A percentile compares a stretch with the other conserved stretches of the same genome.
These are phyloP conservation scores for Pseudovirgaria hyperparasitica DNA, from an alignment of 2,329 filamentous ascomycete species.

Conservation along the genomic window DNA sequence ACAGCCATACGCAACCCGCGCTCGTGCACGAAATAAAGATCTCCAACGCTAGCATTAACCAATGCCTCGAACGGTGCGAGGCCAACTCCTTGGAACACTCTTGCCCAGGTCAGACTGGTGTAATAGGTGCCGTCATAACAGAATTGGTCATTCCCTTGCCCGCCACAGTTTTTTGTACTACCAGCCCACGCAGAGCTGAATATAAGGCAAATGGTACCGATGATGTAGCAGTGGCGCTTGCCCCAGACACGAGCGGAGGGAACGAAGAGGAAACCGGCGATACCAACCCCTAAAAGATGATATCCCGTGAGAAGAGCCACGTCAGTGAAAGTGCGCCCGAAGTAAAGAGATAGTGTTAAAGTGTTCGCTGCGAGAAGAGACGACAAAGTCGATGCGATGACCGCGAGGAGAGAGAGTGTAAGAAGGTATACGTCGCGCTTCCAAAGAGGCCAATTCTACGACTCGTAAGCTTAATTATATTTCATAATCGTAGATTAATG, in stretches of 20 bases:
- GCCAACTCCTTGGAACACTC: slow-evolving; percentile 76
- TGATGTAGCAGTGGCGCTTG: slow-evolving; percentile 75
- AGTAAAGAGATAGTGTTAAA: slow-evolving; percentile 58
- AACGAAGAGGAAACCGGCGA: slow-evolving; percentile 74
- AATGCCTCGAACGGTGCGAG: slow-evolving; percentile 82
- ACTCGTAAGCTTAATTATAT: slow-evolving; percentile 2
- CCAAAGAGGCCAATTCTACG: slow-evolving; percentile 74
- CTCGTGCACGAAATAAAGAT: slow-evolving; percentile 82
- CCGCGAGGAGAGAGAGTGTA: slow-evolving; percentile 64
- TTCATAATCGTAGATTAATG: no score
- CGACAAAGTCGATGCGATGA: slow-evolving; percentile 73
- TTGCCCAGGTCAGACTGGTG: slow-evolving; percentile 58
- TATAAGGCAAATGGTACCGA: slow-evolving; percentile 64
- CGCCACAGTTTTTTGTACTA: slow-evolving; percentile 46
- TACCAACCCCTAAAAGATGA: slow-evolving; percentile 69
- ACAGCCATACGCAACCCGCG: slow-evolving; percentile 81
- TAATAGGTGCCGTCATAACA: no score
- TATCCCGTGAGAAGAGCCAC: slow-evolving; percentile 78
- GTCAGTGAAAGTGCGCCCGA: slow-evolving; percentile 53
- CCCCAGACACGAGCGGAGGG: slow-evolving; percentile 84
- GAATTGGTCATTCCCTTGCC: no score
- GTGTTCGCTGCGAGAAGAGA: slow-evolving; percentile 85
- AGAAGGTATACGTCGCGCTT: slow-evolving; percentile 68
- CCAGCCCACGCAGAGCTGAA: slow-evolving; percentile 69
- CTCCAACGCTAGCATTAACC: slow-evolving; percentile 78